Percentiles rank a stretch among this genome's conserved stretches.
These are phyloP conservation scores for Rhamnella rubrinervis DNA, from an alignment of 331 rosid genomes.

Conservation along the genomic window DNA sequence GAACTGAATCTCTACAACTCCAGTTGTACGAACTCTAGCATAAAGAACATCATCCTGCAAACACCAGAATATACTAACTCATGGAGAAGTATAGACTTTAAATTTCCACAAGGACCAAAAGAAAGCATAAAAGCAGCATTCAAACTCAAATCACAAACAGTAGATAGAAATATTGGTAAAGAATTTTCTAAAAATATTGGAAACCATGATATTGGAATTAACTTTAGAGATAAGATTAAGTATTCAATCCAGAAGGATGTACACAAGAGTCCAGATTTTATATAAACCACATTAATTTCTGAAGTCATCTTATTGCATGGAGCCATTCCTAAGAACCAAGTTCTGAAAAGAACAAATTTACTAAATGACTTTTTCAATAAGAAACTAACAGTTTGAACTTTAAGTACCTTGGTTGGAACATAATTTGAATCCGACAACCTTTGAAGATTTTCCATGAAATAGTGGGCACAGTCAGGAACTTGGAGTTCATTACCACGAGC, in stretches of 20 bases:
- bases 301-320: not conserved
- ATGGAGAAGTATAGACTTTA: not conserved
- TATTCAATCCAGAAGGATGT: too few relatives aligned
- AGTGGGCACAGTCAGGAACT: slow-evolving; percentile 95
- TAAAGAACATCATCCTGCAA: slow-evolving; percentile 90
- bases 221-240: too few relatives aligned
- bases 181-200: too few relatives aligned
- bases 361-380: not conserved
- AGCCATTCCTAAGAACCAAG: not conserved
- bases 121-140: too few relatives aligned
- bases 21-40: slow-evolving; percentile 98
- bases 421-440: slow-evolving; percentile 74
- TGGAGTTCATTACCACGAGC: slow-evolving; percentile 91
- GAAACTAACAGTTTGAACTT: not conserved
- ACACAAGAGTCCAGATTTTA: not conserved
- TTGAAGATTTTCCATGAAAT: slow-evolving; percentile 91
- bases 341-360: not conserved
- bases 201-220: too few relatives aligned
- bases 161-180: too few relatives aligned
- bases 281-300: not conserved
- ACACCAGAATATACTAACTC: slow-evolving; percentile 2
- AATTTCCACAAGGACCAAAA: not conserved
- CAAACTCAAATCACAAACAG: too few relatives aligned
- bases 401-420: slow-evolving; percentile 80
- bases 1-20: slow-evolving; percentile 99